These are phyloP conservation scores for Cupressus sempervirens DNA, from an alignment of 75 land plant species.

Conservation along the genomic window DNA sequence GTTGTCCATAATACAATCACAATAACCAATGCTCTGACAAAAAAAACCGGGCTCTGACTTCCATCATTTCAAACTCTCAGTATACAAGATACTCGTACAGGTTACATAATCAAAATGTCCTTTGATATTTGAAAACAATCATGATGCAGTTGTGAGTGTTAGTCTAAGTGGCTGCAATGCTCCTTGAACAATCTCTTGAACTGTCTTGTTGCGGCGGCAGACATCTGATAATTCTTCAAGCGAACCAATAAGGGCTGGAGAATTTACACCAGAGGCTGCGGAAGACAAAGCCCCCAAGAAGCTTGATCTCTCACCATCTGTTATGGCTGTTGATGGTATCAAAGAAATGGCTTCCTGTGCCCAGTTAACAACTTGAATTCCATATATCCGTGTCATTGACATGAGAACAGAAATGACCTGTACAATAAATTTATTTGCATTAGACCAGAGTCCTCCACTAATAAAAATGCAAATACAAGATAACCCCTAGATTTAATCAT, in stretches of 20 bases:
- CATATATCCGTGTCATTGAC: conserved; percentile 69
- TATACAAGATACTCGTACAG: conserved; percentile 1
- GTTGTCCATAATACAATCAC: background rate
- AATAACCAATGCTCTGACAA: background rate
- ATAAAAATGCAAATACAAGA: background rate
- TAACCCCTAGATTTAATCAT: background rate
- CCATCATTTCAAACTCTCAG: background rate
- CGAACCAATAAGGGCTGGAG: conserved; percentile 34
- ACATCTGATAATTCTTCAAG: conserved; percentile 96
- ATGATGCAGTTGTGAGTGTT: conserved; percentile 40
- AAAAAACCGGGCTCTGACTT: background rate
- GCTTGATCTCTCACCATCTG: conserved; percentile 67
- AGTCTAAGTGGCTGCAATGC: conserved; percentile 81
- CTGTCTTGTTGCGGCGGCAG: conserved; percentile 86
- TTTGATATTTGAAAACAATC: background rate
- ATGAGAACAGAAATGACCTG: conserved; percentile 75
- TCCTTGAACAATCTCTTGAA: conserved; percentile 84
- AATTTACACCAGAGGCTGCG: conserved; percentile 56
- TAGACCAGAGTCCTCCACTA: background rate
- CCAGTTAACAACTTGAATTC: conserved; percentile 65
- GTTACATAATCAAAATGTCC: conserved; percentile 10
- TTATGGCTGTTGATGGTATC: conserved; percentile 68
- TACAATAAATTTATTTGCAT: conserved; percentile 4
- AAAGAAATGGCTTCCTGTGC: conserved; percentile 57
- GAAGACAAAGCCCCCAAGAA: conserved; percentile 73